phyloP scores from a whole-genome alignment of 2,329 filamentous ascomycete genomes.

The Chaetomium olivaceum region DNA sequence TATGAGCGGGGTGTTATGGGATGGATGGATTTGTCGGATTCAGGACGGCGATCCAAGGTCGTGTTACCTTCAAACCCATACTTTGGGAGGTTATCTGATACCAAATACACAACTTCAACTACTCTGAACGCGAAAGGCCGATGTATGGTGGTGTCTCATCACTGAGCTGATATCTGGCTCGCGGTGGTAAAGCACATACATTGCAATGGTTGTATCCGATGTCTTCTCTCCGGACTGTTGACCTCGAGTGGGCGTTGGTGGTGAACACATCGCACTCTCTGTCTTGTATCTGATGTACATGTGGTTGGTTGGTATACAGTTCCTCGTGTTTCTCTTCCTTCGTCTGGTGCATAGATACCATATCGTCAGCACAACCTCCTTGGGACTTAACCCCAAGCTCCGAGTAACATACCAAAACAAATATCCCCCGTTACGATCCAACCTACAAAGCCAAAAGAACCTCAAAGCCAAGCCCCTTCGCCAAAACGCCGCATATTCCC shows the following conservation, averaged over 20 bases:
- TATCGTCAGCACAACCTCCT: neutral
- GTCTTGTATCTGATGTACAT: neutral
- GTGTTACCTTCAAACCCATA: neutral
- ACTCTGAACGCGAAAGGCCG: neutral
- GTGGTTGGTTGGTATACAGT: neutral
- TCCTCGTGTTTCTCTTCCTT: neutral
- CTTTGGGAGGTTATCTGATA: neutral
- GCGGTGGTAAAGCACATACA: neutral
- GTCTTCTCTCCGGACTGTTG: neutral
- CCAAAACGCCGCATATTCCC: neutral
- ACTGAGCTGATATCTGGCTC: neutral
- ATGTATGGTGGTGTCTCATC: neutral
- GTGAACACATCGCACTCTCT: neutral
- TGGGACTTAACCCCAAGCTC: neutral
- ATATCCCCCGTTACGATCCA: neutral
- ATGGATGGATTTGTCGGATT: neutral
- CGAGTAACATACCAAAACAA: neutral
- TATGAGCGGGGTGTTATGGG: neutral
- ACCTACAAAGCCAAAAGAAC: neutral
- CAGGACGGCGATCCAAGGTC: neutral
- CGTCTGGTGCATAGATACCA: neutral
- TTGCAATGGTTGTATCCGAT: neutral
- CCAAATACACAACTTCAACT: neutral
- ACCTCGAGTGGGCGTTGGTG: neutral
- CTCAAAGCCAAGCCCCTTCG: neutral